Base-by-base conservation (phyloP, 2,329 filamentous ascomycete species). In the Diaporthe eres region DNA sequence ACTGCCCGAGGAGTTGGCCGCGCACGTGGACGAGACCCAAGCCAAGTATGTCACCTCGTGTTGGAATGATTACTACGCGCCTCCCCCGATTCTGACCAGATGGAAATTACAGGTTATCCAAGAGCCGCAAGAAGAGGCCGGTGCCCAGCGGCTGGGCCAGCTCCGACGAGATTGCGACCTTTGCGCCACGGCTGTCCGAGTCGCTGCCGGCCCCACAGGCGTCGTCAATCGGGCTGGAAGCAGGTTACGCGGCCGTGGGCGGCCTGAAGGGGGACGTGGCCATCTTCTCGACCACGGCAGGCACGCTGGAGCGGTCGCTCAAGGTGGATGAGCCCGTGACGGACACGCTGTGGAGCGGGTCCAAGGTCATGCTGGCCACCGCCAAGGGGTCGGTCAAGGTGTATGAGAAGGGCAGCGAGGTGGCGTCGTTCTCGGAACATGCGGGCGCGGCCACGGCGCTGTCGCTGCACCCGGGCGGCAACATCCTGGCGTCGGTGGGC, bases 111-210 rank as follows among this genome's bases (percentile, higher is more conserved):
- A 98, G 95, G 81, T 89, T 98, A 75, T 97, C 94, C 75, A 95
- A 95, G 83, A 94, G 94, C 65, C 94, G 97, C 81, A 94, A 96
- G 86, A 98, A 97, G 90, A 94, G 97, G 77, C 91, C 95, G 10
- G 87, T 97, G 49, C 96, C 97, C 42, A 91, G 94, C 77, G 94
- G 91, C 74, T 98, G 97, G 96, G 94, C 92, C 5, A 95, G 93
- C 8, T 85, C 90, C 60, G 94, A 98, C 71, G 89, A 91, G 8
- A 88, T 99, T 13, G 84, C 88, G 4, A 81, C 86, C 0, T 88
- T 91, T 75, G 82, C 85, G 58, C 84, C 86, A 75, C 81, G 83
- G 17, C 81, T 85, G 4, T 87, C 88, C 25, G 88, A 86, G 75
- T 82, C 88, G 42, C 80, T 89, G 8, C 85, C 87, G 5, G 85